These are phyloP conservation scores for Penicillium psychrofluorescens DNA, from an alignment of 495 filamentous ascomycete genomes.

Conservation along the genomic window DNA sequence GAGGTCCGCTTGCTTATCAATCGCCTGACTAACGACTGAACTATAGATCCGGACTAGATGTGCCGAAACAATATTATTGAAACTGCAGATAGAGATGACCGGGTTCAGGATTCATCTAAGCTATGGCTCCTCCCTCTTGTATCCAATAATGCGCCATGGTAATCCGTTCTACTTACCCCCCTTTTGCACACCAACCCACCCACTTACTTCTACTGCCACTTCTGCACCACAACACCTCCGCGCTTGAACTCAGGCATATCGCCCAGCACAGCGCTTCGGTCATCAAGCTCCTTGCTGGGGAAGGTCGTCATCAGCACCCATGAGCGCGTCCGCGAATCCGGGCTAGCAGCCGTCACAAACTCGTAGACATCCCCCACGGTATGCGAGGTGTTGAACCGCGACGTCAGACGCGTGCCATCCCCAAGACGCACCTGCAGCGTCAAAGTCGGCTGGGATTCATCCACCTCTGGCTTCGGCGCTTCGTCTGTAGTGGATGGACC, in stretches of 20 bases:
- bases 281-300: conserved; percentile 84
- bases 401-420: conserved; percentile 78
- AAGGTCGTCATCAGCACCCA: conserved; percentile 94
- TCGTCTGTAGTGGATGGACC: conserved; percentile 17
- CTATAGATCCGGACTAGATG: neutral
- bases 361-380: conserved; percentile 87
- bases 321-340: conserved; percentile 46
- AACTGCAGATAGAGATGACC: too few species aligned
- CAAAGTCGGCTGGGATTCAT: conserved; percentile 70
- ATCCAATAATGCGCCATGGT: too few species aligned
- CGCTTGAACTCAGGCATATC: conserved; percentile 80
- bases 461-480: conserved; percentile 42
- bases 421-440: conserved; percentile 83
- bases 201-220: conserved; percentile 55
- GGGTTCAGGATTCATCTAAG: too few species aligned
- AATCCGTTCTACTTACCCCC: too few species aligned
- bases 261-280: conserved; percentile 59
- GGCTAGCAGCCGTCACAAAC: conserved; percentile 67
- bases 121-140: too few species aligned
- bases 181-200: too few species aligned
- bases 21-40: conserved; percentile 13
- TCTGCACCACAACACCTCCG: conserved; percentile 80
- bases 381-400: conserved; percentile 85
- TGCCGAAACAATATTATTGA: too few species aligned
- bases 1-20: conserved; percentile 43